Percentiles rank a stretch among this genome's conserved stretches.
Evolutionary conservation across 768 basidiomycete species (phyloP).

Genomic region (Mycena olivaceomarginata): DNA sequence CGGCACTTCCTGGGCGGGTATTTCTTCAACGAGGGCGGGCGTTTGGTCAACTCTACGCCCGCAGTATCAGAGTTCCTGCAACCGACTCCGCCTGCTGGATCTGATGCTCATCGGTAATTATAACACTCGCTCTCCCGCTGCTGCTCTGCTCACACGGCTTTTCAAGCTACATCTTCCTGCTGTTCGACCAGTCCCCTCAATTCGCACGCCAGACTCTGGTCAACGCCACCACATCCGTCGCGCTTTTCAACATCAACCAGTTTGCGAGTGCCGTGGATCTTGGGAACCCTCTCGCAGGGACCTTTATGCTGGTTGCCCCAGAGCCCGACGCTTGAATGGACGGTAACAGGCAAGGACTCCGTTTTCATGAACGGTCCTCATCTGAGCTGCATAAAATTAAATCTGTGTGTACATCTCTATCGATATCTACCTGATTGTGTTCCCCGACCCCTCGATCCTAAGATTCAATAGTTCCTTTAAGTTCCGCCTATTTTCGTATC

Average conservation of each 20-base stretch:
- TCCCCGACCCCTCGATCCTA: too few species aligned
- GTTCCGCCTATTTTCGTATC: too few species aligned
- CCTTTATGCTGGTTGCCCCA: conserved; percentile 67
- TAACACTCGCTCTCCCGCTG: background rate
- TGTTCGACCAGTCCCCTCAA: conserved; percentile 64
- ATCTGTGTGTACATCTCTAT: too few species aligned
- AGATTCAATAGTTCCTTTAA: too few species aligned
- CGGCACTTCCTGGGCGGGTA: conserved; percentile 69
- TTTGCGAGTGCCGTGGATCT: conserved; percentile 64
- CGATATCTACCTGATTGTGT: too few species aligned
- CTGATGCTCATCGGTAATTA: conserved; percentile 63
- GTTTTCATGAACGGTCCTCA: too few species aligned
- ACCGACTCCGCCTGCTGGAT: conserved; percentile 64
- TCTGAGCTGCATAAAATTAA: too few species aligned
- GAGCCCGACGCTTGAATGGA: background rate
- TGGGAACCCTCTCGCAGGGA: conserved; percentile 67
- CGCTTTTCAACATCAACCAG: conserved; percentile 64
- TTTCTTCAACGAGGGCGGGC: conserved; percentile 51
- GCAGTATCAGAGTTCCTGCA: conserved; percentile 63
- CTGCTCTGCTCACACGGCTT: background rate
- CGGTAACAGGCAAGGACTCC: too few species aligned
- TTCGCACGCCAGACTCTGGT: conserved; percentile 65
- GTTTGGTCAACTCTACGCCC: conserved; percentile 61
- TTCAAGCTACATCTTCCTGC: conserved; percentile 66
- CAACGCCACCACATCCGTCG: conserved; percentile 57